Evolutionary conservation across 1,284 basidiomycete species (phyloP), one percentile per base, ranked within the genome.

Genomic region (Sanghuangporus weigelae): DNA sequence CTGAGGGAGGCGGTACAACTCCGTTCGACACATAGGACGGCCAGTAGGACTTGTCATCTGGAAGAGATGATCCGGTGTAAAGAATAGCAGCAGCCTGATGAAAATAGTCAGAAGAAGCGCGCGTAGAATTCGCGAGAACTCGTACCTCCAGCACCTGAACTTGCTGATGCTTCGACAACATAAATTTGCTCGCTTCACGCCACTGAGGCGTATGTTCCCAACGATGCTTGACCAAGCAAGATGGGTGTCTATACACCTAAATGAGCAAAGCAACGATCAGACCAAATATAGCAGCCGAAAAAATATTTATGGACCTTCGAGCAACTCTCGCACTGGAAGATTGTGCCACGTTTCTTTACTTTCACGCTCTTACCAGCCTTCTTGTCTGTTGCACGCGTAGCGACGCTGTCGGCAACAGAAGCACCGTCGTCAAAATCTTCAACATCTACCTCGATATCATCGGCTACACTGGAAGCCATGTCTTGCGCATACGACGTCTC

Each of bases 151-250:
- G 88, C 63, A 98, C 80, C 73, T 98, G 96, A 1, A 99, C 96
- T 72, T 98, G 96, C 73, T 98, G 96, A 74, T 99, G 96, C 79
- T 98, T 99, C 77, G 89, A 93, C 69, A 98, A 82, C 62, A 96
- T 86, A 71, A 96, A 90, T 76, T 96, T 96, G 69, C 92, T 94
- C 0, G 95, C 93, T 76, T 96, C 94, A 58, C 93, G 92, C 96
- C 96, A 99, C 73, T 98, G 95, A 42, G 93, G 93, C 35, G 92
- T 94, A 72, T 98, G 95, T 74, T 98, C 96, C 95, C 95, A 98
- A 44, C 95, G 90, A 72, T 98, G 95, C 77, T 98, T 98, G 78
- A 96, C 92, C 57, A 98, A 81, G 75, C 95, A 97, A 21, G 90
- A 93, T 3, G 95, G 95, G 73, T 98, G 95, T 56, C 94, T 88